Evolutionary conservation across 495 filamentous ascomycete species (phyloP).

Genomic region (Cenococcum geophilum): DNA sequence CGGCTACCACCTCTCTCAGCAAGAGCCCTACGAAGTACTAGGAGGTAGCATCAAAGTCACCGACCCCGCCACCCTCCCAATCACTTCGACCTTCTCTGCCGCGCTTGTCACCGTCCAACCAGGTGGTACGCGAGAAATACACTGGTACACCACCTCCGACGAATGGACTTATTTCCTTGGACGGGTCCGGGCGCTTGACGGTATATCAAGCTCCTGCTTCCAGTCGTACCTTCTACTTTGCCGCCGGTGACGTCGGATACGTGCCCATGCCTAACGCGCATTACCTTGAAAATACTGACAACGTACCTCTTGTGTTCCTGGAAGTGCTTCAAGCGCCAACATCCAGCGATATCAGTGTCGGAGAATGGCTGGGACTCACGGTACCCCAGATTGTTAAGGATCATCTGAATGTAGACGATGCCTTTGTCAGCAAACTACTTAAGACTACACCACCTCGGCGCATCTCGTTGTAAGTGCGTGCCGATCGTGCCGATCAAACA

Average conservation of each 20-base stretch:
- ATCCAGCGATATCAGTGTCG: constrained; percentile 59
- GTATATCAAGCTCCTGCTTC: constrained; percentile 54
- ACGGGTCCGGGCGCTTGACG: constrained; percentile 60
- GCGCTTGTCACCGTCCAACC: constrained; percentile 57
- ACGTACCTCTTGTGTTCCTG: constrained; percentile 58
- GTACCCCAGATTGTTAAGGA: constrained; percentile 50
- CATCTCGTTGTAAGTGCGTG: too few species aligned
- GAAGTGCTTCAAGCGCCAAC: constrained; percentile 61
- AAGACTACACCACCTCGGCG: constrained; percentile 33
- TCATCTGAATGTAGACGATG: constrained; percentile 21
- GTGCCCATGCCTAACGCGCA: constrained; percentile 59
- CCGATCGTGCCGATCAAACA: too few species aligned
- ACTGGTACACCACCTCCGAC: constrained; percentile 70
- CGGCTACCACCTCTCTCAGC: constrained; percentile 60
- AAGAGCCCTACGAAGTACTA: constrained; percentile 50
- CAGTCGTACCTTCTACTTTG: constrained; percentile 66
- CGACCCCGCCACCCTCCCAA: constrained; percentile 58
- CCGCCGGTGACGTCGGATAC: constrained; percentile 65
- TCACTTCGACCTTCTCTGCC: constrained; percentile 57
- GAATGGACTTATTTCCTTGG: constrained; percentile 75
- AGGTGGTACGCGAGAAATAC: constrained; percentile 68
- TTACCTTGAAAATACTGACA: constrained; percentile 67
- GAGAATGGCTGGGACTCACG: constrained; percentile 63
- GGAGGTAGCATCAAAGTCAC: constrained; percentile 58
- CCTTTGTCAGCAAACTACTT: constrained; percentile 22